These are phyloP conservation scores for Durotheca rogersii DNA, from an alignment of 495 filamentous ascomycete genomes.

Conservation along the genomic window DNA sequence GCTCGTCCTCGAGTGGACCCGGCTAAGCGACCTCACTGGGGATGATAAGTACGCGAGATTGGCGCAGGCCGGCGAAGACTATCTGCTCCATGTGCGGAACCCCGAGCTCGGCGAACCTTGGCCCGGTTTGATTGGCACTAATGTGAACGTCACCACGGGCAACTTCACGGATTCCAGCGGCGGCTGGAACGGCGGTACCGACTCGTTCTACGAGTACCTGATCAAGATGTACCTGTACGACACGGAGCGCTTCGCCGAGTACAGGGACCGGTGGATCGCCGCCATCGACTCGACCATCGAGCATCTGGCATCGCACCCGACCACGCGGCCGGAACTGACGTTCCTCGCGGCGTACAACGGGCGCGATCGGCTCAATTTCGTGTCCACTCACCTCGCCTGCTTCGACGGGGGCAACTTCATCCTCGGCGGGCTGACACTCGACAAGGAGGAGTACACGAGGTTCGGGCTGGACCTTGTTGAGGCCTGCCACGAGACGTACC, in stretches of 20 bases:
- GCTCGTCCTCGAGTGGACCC: constrained; percentile 83
- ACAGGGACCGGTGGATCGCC: constrained; percentile 72
- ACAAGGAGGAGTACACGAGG: constrained; percentile 61
- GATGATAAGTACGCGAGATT: constrained; percentile 65
- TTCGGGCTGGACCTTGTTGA: constrained; percentile 75
- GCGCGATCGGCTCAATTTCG: constrained; percentile 40
- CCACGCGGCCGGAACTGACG: constrained; percentile 67
- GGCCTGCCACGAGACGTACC: constrained; percentile 75
- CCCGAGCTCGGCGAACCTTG: constrained; percentile 68
- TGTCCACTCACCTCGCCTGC: constrained; percentile 71
- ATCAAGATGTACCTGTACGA: constrained; percentile 94
- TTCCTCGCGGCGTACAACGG: constrained; percentile 69
- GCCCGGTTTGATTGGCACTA: constrained; percentile 72
- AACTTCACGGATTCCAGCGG: constrained; percentile 65
- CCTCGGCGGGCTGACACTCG: constrained; percentile 73
- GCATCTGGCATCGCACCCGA: constrained; percentile 71
- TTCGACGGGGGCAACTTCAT: constrained; percentile 88
- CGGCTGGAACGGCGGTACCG: constrained; percentile 78
- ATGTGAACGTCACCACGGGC: constrained; percentile 65
- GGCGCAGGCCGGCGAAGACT: constrained; percentile 67
- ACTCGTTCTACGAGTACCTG: constrained; percentile 89
- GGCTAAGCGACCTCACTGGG: constrained; percentile 73
- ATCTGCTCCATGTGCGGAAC: constrained; percentile 64
- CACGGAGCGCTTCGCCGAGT: constrained; percentile 58
- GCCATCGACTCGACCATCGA: constrained; percentile 77